Evolutionary conservation across 192 early-diverging fungal genomes (phyloP), one percentile per base, ranked within the genome.

Genomic region (Coemansia sp.): DNA sequence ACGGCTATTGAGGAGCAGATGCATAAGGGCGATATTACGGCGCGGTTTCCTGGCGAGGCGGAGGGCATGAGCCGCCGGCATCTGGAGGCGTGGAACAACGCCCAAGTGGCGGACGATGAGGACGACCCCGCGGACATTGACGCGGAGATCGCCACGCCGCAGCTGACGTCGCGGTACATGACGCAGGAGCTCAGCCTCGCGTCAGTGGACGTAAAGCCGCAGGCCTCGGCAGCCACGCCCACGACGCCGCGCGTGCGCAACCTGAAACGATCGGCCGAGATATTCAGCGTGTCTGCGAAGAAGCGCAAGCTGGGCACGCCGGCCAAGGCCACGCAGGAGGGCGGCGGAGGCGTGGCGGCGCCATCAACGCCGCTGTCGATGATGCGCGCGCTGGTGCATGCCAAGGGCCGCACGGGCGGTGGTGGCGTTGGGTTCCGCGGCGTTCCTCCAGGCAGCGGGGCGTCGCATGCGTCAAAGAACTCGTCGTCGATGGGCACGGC

Each of bases 91-190:
- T 51, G 25, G 25, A 39, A 27, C 10, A 59, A 31, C 8, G 60
- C 31, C 14, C 62, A 27, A 3, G 45, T 19, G 2, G 56, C 1
- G 11, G 60, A 68, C 3, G 64, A 62, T 9, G 80, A 73, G 19
- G 67, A 63, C 19, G 74, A 72, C 1, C 45, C 60, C 27, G 46
- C 67, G 17, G 80, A 83, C 51, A 65, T 73, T 47, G 80, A 83
- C 35, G 67, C 75, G 7, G 80, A 83, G 20, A 77, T 83, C 38
- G 76, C 71, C 0, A 69, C 75, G 12, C 80, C 80, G 7, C 80
- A 83, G 38, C 47, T 82, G 61, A 82, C 79, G 27, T 82, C 79
- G 17, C 74, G 75, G n/a, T 82, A 67, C 39, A 77, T 82, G 79
- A 82, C 79, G 6, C 61, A 81, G 60, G 78, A 81, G 62, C 53